Evolutionary conservation across 2,329 filamentous ascomycete genomes (phyloP).

Genomic region (Stachybotrys elegans): DNA sequence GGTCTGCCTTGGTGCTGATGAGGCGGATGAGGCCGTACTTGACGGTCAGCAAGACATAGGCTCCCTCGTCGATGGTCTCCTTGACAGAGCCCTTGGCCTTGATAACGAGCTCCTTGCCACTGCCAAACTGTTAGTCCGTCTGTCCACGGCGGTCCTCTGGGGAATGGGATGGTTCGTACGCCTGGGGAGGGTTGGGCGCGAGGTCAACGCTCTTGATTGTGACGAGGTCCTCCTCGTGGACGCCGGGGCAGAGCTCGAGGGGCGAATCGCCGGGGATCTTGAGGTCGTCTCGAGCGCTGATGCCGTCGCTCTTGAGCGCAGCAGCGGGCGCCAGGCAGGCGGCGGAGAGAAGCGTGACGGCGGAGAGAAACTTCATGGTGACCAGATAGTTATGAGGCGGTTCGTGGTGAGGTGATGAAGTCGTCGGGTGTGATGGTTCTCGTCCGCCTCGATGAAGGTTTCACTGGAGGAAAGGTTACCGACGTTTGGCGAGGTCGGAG

Average conservation of each 20-base stretch:
- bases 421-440: conserved; percentile 5
- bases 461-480: not conserved
- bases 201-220: conserved; percentile 76
- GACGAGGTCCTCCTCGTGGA: conserved; percentile 66
- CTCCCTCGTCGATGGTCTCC: conserved; percentile 68
- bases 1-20: conserved; percentile 72
- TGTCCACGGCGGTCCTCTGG: conserved; percentile 1
- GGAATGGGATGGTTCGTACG: conserved; percentile 54
- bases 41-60: conserved; percentile 77
- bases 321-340: conserved; percentile 39
- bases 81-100: conserved; percentile 71
- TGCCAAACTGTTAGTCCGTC: conserved; percentile 33
- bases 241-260: conserved; percentile 66
- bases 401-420: not conserved
- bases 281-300: conserved; percentile 41
- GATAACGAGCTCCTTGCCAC: conserved; percentile 74
- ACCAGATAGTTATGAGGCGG: not conserved
- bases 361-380: conserved; percentile 31
- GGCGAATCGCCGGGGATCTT: conserved; percentile 83
- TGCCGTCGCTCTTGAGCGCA: conserved; percentile 36
- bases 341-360: conserved; percentile 41
- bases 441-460: conserved; percentile 1
- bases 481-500: conserved; percentile 8
- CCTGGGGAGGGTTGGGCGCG: conserved; percentile 75
- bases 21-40: conserved; percentile 93